Evolutionary conservation across 768 basidiomycete species (phyloP).

Genomic region (Tremella fuciformis): DNA sequence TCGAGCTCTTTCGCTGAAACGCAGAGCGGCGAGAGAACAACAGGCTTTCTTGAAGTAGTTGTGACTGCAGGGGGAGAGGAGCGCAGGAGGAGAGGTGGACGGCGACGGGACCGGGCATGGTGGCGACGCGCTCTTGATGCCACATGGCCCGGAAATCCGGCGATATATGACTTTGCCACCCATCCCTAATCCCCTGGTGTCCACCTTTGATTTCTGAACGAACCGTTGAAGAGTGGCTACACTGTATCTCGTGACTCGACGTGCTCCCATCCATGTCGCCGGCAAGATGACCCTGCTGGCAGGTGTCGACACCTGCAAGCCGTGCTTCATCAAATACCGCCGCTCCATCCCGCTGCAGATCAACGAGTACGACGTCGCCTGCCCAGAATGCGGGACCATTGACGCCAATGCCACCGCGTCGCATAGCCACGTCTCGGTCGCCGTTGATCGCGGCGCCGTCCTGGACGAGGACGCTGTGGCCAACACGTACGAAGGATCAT

Average conservation of each 20-base stretch:
- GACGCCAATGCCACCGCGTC: constrained; percentile 13
- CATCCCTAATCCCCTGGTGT: background rate
- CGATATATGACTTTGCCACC: constrained; percentile 6
- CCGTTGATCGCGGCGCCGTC: constrained; percentile 1
- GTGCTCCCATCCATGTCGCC: background rate
- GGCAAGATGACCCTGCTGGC: constrained; percentile 2
- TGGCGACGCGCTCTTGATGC: background rate
- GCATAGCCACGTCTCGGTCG: background rate
- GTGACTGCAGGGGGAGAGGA: constrained; percentile 1
- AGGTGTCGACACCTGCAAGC: constrained; percentile 3
- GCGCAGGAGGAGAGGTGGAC: background rate
- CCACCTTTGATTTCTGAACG: background rate
- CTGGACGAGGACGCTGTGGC: constrained; percentile 15
- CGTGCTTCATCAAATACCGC: background rate
- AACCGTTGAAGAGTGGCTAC: too few relatives aligned
- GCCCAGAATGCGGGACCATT: constrained; percentile 22
- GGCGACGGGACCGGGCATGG: too few relatives aligned
- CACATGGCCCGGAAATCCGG: constrained; percentile 1
- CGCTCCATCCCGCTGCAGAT: background rate
- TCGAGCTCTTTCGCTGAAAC: background rate
- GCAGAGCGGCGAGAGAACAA: background rate
- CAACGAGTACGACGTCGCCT: constrained; percentile 8
- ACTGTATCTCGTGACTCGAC: too few relatives aligned
- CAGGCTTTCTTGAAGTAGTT: background rate
- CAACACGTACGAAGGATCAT: background rate